Conservation (phyloP, 2,329 filamentous ascomycete species). For the Juglanconis sp. region DNA sequence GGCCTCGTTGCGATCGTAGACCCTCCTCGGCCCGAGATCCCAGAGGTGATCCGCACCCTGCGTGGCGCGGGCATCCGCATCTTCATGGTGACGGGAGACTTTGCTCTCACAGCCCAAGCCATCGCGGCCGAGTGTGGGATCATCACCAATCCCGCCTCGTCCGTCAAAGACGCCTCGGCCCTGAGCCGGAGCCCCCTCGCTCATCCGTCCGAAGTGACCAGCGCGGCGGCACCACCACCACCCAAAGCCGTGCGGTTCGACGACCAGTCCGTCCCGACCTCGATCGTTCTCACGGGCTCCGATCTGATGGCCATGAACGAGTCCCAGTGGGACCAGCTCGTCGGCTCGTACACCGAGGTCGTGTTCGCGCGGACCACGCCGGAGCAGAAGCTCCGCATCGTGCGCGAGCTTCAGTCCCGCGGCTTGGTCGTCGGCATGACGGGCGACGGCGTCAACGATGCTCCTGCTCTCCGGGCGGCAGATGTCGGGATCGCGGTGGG, state of each 20-base stretch:
- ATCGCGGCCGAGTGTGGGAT: conserved; percentile 73
- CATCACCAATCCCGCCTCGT: conserved; percentile 48
- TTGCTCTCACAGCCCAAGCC: conserved; percentile 69
- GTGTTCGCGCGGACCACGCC: conserved; percentile 75
- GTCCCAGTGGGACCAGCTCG: conserved; percentile 65
- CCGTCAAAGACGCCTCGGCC: conserved; percentile 52
- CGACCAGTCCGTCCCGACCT: conserved; percentile 31
- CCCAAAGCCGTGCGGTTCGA: conserved; percentile 21
- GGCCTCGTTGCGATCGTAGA: conserved; percentile 78
- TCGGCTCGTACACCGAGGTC: conserved; percentile 63
- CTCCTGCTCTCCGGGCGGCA: conserved; percentile 73
- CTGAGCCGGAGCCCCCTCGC: conserved; percentile 38
- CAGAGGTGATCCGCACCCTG: conserved; percentile 61
- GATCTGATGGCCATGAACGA: conserved; percentile 65
- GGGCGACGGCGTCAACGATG: conserved; percentile 84
- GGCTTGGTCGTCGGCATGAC: conserved; percentile 75
- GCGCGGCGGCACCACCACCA: conserved; percentile 19
- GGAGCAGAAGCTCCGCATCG: conserved; percentile 76
- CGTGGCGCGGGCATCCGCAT: conserved; percentile 70
- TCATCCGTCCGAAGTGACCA: conserved; percentile 7
- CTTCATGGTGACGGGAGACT: conserved; percentile 81
- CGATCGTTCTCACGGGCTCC: conserved; percentile 62
- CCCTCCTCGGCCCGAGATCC: conserved; percentile 71
- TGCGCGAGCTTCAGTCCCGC: conserved; percentile 67
- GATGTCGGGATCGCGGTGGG: conserved; percentile 83